Conservation (phyloP, 2,329 filamentous ascomycete species). For the Cercospora brassicicola region DNA sequence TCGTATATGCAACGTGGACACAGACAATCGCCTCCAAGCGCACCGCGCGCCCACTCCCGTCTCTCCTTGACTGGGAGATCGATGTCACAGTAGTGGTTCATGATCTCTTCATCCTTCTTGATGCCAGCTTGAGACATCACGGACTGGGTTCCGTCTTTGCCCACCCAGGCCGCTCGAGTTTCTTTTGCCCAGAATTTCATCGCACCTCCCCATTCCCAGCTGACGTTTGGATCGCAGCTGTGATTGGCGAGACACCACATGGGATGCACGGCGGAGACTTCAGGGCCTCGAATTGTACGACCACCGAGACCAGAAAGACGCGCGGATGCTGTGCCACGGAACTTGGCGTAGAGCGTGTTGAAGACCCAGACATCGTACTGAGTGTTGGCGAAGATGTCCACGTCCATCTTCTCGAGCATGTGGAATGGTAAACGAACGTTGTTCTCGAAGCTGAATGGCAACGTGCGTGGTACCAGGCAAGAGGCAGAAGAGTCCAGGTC, state of each 20-base stretch:
- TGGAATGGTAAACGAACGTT: slow-evolving; percentile 75
- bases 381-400: slow-evolving; percentile 66
- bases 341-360: slow-evolving; percentile 90
- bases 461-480: slow-evolving; percentile 52
- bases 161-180: slow-evolving; percentile 55
- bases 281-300: slow-evolving; percentile 72
- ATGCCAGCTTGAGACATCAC: slow-evolving; percentile 55
- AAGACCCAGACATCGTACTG: slow-evolving; percentile 75
- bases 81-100: slow-evolving; percentile 94
- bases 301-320: slow-evolving; percentile 60
- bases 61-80: slow-evolving; percentile 73
- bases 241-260: slow-evolving; percentile 97
- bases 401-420: slow-evolving; percentile 79
- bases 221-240: slow-evolving; percentile 90
- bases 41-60: slow-evolving; percentile 84
- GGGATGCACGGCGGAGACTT: slow-evolving; percentile 89
- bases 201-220: slow-evolving; percentile 85
- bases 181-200: slow-evolving; percentile 69
- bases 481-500: slow-evolving; percentile 18
- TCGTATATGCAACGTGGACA: slow-evolving; percentile 73
- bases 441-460: slow-evolving; percentile 75
- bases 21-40: slow-evolving; percentile 84
- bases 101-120: slow-evolving; percentile 75
- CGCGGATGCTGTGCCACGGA: slow-evolving; percentile 87
- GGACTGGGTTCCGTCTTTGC: slow-evolving; percentile 32